phyloP scores from a whole-genome alignment of 371 early-diverging fungal species.

The Paramicrosporidium saccamoebae region DNA sequence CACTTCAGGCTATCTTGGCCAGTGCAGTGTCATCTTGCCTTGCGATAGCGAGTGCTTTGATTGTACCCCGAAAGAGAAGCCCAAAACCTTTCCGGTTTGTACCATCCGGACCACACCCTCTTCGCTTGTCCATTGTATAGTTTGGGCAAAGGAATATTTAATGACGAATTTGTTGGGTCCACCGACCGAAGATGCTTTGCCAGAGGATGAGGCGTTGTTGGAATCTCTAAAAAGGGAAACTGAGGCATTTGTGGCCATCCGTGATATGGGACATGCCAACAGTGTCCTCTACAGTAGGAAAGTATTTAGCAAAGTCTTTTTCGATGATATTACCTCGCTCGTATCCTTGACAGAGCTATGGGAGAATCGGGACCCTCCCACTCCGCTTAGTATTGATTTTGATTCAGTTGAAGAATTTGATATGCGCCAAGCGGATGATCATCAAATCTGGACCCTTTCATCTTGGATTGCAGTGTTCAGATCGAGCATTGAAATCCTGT shows the following conservation, averaged over 20 bases:
- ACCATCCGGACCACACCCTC: constrained; percentile 90
- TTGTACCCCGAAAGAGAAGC: constrained; percentile 68
- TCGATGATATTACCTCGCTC: constrained; percentile 35
- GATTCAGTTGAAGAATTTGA: constrained; percentile 4
- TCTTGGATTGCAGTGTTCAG: constrained; percentile 10
- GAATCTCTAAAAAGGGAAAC: constrained; percentile 27
- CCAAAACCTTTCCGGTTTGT: constrained; percentile 73
- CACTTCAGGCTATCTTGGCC: constrained; percentile 86
- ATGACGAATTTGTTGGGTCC: constrained; percentile 55
- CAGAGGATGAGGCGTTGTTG: constrained; percentile 9
- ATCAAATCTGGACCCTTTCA: constrained; percentile 20
- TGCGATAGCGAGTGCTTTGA: constrained; percentile 74
- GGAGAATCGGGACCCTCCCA: constrained; percentile 33
- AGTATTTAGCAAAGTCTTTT: constrained; percentile 60
- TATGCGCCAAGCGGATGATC: constrained; percentile 12
- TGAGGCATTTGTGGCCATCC: constrained; percentile 20
- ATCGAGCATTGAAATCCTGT: constrained; percentile 2
- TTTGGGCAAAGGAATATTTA: constrained; percentile 90
- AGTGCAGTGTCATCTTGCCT: constrained; percentile 43
- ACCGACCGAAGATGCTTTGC: constrained; percentile 12
- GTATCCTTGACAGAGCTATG: constrained; percentile 60
- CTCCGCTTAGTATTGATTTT: constrained; percentile 44
- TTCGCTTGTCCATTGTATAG: constrained; percentile 89
- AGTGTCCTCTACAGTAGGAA: constrained; percentile 18
- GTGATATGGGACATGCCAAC: constrained; percentile 10